Percentiles rank a stretch among this genome's conserved stretches.
Conservation (phyloP, 2,329 filamentous ascomycete species). For the Cercospora brassicicola region DNA sequence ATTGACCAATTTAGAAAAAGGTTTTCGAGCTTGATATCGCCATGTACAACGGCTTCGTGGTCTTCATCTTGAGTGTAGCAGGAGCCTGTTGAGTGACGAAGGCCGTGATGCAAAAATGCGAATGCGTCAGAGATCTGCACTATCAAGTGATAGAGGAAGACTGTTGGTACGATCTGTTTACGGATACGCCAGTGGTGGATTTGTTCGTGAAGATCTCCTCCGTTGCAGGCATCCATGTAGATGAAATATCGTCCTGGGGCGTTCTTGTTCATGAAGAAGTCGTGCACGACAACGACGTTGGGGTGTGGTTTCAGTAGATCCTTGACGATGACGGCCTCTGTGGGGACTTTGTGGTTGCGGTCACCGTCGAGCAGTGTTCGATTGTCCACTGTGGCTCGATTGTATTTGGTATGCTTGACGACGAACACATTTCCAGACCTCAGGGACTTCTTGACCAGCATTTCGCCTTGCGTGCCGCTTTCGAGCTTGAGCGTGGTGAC, state of each 20-base stretch:
- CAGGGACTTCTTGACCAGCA: background rate
- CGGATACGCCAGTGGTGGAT: background rate
- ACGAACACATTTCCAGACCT: background rate
- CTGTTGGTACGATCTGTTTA: background rate
- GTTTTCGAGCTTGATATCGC: constrained; percentile 29
- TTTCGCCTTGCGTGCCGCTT: background rate
- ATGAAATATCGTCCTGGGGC: background rate
- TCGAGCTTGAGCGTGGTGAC: background rate
- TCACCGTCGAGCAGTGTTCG: background rate
- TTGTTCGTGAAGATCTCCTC: constrained; percentile 21
- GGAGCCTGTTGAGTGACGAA: constrained; percentile 13
- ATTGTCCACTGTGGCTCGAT: background rate
- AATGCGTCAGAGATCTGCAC: constrained; percentile 20
- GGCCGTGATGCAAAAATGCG: constrained; percentile 27
- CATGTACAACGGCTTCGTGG: constrained; percentile 21
- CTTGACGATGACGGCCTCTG: background rate
- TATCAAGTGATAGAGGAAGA: constrained; percentile 23
- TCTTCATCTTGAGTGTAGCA: constrained; percentile 15
- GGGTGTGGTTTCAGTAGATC: background rate
- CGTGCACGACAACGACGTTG: background rate
- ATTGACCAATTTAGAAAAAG: background rate
- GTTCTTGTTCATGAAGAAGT: background rate
- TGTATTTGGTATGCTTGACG: background rate
- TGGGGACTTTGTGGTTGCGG: constrained; percentile 5
- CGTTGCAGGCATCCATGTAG: constrained; percentile 12